Evolutionary conservation across 2,329 filamentous ascomycete genomes (phyloP), one percentile per base, ranked within the genome.

Genomic region (Colletotrichum limetticola): DNA sequence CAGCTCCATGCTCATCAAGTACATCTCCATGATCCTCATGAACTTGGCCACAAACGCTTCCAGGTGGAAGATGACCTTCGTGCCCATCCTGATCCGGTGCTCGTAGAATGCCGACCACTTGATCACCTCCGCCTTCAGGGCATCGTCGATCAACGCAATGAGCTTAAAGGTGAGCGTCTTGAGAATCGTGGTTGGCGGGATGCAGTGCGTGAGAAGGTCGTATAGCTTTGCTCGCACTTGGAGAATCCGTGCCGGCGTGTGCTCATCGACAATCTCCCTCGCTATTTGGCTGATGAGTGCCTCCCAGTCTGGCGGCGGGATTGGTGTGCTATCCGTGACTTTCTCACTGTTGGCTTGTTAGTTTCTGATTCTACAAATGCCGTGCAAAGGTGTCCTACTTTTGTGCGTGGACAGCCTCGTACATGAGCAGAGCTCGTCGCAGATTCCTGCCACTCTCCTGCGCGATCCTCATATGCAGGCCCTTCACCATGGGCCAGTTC

Each of bases 31-130:
- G 77, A 98, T 91, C 77, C 96, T 91, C 96, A 99, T 98, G 82
- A 98, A 98, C 85, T 98, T 98, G 71, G 96, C 96, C 71, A 99
- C 97, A 83, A 99, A 99, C 4, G 97, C 97, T 84, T 99, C 97
- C 4, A 99, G 86, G 80, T 99, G 97, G 83, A 99, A 99, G 75
- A 99, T 98, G 71, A 97, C 94, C 88, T 99, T 99, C 72, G 90
- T 95, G 64, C 97, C 97, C 77, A 93, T 93, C 81, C 94, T 94
- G 83, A 98, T 94, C 74, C 97, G 90, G 82, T 99, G 97, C 83
- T 99, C 97, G 82, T 97, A 99, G 79, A 98, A 98, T 0, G 97
- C 95, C 5, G 95, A 94, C 97, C 97, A 99, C 80, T 93, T 94
- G 76, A 99, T 93, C 5, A 99, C 93, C 70, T 99, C 96, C 2